Evolutionary conservation across 345 rosid genomes (phyloP).

Genomic region (Pugionium dolabratum): DNA sequence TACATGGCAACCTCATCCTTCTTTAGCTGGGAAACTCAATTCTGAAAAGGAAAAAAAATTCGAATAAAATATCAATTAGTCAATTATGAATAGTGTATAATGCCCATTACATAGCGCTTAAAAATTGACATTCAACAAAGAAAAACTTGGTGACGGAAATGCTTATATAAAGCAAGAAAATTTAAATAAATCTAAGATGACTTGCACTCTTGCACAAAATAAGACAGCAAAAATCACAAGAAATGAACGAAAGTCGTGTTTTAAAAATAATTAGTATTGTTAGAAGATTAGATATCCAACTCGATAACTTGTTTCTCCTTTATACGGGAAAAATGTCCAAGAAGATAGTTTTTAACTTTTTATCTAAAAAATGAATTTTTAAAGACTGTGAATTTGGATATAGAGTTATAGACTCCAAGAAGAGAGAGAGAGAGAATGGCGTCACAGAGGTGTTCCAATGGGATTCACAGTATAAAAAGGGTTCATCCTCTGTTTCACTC

Average conservation of each 20-base stretch:
- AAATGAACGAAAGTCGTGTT: constrained; percentile 4
- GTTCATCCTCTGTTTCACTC: constrained; percentile 26
- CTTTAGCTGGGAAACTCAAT: background rate
- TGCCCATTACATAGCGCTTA: too few species aligned
- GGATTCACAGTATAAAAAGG: constrained; percentile 55
- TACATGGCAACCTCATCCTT: constrained; percentile 33
- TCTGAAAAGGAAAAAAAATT: too few species aligned
- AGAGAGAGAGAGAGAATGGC: constrained; percentile 37
- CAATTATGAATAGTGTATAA: too few species aligned
- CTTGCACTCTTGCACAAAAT: constrained; percentile 3
- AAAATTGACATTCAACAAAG: too few species aligned
- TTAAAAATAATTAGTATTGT: background rate
- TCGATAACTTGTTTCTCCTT: background rate
- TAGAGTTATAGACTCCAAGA: constrained; percentile 22
- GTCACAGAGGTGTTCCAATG: constrained; percentile 45
- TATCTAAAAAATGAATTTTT: too few species aligned
- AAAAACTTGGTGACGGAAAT: too few species aligned
- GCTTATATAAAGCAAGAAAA: background rate
- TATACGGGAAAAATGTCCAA: too few species aligned
- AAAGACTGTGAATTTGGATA: constrained; percentile 15
- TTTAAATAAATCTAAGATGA: background rate
- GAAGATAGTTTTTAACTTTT: too few species aligned
- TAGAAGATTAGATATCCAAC: background rate
- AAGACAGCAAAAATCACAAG: constrained; percentile 8
- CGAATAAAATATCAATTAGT: too few species aligned